Evolutionary conservation across 2,329 filamentous ascomycete species (phyloP), one percentile per base, ranked within the genome.

Genomic region (Fusarium brevicatenulatum): DNA sequence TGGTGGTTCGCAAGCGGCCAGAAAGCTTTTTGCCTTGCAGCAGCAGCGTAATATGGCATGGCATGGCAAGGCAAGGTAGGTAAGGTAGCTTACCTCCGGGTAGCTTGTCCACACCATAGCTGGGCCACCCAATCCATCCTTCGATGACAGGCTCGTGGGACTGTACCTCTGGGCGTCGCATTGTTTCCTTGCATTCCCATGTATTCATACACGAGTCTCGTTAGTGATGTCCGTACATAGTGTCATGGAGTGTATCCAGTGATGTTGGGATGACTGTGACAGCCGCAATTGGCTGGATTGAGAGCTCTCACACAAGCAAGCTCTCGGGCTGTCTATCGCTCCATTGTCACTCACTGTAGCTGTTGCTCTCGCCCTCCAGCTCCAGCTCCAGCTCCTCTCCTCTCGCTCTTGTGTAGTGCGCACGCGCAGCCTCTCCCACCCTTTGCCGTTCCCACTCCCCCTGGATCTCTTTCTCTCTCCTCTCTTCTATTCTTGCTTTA

Each of bases 391-490:
- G 54, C 42, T 57, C 42, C 19, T 50, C 55, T 58, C 53, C 58
- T 68, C 65, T 62, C 62, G 54, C 49, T 36, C 49, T 36, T 61
- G 50, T 54, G 50, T 42, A 54, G 50, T 63, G 57, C 57, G 47
- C 74, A 65, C 60, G 56, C 76, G 73, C 49, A 70, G 69, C 56
- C 73, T 73, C 73, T 73, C 76, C 67, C 74, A 70, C 74, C 57
- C 68, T 64, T 64, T 72, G 63, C 62, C 66, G 63, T 65, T 75
- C 75, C 71, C 75, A 65, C 68, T 64, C 74, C 66, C 66, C 63
- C 49, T 67, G 63, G 56, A 63, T 72, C 52, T 56, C 69, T 46
- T 55, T 65, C 63, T 57, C 70, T 70, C 61, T 65, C 63, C 56
- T 70, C 73, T 74, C 60, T 52, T 56, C 58, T 54, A 42, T 64